Evolutionary conservation across 345 rosid species (phyloP).

Genomic region (Draba incana): DNA sequence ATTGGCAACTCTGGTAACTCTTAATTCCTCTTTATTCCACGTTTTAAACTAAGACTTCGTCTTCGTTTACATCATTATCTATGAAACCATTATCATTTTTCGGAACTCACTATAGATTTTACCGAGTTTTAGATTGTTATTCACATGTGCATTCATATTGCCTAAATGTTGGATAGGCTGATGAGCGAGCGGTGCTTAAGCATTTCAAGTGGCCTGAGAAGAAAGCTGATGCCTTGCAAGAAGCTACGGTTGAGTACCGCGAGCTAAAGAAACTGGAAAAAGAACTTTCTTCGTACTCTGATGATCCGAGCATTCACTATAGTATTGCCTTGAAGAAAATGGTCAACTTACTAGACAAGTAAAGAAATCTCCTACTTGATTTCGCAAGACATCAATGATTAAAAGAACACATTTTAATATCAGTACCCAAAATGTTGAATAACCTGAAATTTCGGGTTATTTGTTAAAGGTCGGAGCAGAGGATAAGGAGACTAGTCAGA

Average conservation of each 20-base stretch:
- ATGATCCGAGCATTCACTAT: conserved; percentile 58
- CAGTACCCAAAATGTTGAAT: too few species aligned
- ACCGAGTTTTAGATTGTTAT: neutral
- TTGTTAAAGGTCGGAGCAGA: conserved; percentile 75
- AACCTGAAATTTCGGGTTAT: too few species aligned
- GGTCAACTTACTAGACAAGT: conserved; percentile 81
- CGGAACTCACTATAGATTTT: neutral
- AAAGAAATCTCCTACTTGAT: conserved; percentile 23
- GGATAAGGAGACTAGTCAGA: conserved; percentile 64
- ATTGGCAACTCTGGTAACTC: conserved; percentile 73
- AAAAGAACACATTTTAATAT: too few species aligned
- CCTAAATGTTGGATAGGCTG: conserved; percentile 54
- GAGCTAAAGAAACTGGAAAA: conserved; percentile 67
- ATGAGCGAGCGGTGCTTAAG: conserved; percentile 88
- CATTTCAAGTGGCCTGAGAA: conserved; percentile 95
- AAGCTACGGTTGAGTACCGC: conserved; percentile 86
- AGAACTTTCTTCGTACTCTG: conserved; percentile 64
- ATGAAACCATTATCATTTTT: neutral
- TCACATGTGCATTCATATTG: conserved; percentile 9
- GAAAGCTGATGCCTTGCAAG: conserved; percentile 88
- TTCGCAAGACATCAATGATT: neutral
- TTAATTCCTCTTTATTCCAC: conserved; percentile 10
- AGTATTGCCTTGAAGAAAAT: conserved; percentile 75
- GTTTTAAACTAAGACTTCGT: neutral
- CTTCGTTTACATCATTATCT: conserved; percentile 11